Conservation (phyloP, 225 moss, liverwort and hornwort species). For the Ulota crispa region DNA sequence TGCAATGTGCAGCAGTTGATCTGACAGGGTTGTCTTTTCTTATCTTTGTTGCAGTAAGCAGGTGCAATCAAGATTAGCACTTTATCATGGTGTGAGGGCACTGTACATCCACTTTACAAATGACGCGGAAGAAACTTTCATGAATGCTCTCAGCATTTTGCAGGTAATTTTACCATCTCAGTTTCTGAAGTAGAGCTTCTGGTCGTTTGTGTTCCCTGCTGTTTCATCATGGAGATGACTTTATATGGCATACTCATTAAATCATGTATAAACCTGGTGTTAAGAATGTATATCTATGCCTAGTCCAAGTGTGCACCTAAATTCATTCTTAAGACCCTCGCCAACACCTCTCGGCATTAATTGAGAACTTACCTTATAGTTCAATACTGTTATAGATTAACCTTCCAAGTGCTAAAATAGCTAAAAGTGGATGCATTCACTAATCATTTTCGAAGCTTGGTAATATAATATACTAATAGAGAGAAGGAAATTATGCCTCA, state of each 20-base stretch:
- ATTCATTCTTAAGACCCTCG: too few species aligned
- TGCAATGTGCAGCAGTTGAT: background rate
- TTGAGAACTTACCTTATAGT: background rate
- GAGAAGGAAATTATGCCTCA: background rate
- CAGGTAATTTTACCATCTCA: constrained; percentile 48
- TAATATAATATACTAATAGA: background rate
- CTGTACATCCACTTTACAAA: constrained; percentile 80
- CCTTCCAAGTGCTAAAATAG: background rate
- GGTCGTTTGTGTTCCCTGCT: background rate
- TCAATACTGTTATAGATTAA: background rate
- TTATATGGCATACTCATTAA: background rate
- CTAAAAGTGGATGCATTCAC: background rate
- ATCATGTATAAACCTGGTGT: too few species aligned
- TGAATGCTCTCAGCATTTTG: constrained; percentile 76
- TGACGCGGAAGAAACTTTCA: constrained; percentile 90
- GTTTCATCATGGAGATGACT: background rate
- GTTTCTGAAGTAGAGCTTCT: background rate
- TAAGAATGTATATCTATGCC: too few species aligned
- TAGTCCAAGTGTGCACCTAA: too few species aligned
- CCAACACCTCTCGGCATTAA: too few species aligned
- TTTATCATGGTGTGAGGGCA: constrained; percentile 88
- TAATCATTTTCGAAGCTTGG: background rate
- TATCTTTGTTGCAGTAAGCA: constrained; percentile 59
- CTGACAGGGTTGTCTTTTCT: background rate
- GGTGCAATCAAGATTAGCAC: constrained; percentile 85